Conservation (phyloP, 352 stramenopile species). For the Pythium sukuiense region DNA sequence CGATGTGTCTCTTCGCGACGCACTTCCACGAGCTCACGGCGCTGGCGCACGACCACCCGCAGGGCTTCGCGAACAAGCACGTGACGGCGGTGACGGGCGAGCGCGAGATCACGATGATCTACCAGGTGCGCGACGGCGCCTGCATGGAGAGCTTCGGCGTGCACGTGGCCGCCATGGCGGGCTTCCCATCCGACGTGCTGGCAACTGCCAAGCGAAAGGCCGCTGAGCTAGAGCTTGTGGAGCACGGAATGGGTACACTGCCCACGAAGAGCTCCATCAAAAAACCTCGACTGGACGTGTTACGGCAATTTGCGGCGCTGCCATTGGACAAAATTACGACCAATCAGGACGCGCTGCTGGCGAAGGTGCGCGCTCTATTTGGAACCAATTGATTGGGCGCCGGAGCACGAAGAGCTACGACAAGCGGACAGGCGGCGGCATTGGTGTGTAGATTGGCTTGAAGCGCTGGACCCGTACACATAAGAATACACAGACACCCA, state of each 20-base stretch:
- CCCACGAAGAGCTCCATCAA: slow-evolving; percentile 26
- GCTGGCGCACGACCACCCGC: slow-evolving; percentile 73
- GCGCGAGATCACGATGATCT: slow-evolving; percentile 90
- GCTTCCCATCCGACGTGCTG: slow-evolving; percentile 94
- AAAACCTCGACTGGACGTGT: slow-evolving; percentile 43
- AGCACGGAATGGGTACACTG: slow-evolving; percentile 38
- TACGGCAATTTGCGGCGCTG: slow-evolving; percentile 63
- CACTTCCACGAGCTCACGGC: slow-evolving; percentile 99
- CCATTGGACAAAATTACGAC: slow-evolving; percentile 59
- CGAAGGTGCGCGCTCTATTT: slow-evolving; percentile 37
- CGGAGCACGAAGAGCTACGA: slow-evolving; percentile 26
- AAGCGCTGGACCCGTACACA: background rate
- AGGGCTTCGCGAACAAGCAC: slow-evolving; percentile 95
- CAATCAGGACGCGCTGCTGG: slow-evolving; percentile 45
- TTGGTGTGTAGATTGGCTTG: slow-evolving; percentile 14
- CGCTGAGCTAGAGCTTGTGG: slow-evolving; percentile 90
- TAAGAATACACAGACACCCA: background rate
- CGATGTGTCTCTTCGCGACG: slow-evolving; percentile 94
- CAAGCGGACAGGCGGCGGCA: background rate
- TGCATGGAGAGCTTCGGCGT: slow-evolving; percentile 99
- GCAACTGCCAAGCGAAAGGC: slow-evolving; percentile 93
- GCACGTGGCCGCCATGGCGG: slow-evolving; percentile 97
- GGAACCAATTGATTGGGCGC: slow-evolving; percentile 37
- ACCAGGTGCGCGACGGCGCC: slow-evolving; percentile 92
- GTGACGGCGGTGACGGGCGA: slow-evolving; percentile 90